A percentile compares a stretch with the other conserved stretches of the same genome.
These are phyloP conservation scores for Wallacemonas collosoma DNA, from an alignment of 208 protist species.

Conservation along the genomic window DNA sequence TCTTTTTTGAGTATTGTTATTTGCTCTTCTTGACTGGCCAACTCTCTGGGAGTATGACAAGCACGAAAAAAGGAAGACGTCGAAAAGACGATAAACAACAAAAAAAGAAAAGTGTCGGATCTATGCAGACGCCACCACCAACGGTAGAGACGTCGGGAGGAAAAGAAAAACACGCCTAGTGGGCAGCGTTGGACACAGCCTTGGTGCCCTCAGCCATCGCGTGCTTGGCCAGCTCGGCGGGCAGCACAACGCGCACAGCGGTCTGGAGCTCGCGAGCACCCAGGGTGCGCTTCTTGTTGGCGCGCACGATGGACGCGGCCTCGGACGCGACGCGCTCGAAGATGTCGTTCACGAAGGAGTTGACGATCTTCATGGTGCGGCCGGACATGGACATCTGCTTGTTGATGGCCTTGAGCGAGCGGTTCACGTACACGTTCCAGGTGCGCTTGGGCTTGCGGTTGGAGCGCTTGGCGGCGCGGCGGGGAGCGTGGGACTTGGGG, in stretches of 20 bases:
- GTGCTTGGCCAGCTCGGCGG: conserved; percentile 98
- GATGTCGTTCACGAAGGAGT: conserved; percentile 98
- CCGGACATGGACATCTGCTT: conserved; percentile 95
- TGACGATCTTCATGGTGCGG: conserved; percentile 97
- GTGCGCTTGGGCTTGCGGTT: conserved; percentile 78
- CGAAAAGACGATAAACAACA: too few relatives aligned
- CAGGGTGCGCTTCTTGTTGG: conserved; percentile 96
- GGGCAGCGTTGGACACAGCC: conserved; percentile 90
- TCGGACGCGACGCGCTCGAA: conserved; percentile 97
- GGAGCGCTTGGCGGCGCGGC: conserved; percentile 37
- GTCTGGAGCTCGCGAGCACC: conserved; percentile 96
- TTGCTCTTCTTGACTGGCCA: too few relatives aligned
- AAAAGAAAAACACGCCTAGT: too few relatives aligned
- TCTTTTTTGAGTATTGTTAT: too few relatives aligned
- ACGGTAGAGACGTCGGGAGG: too few relatives aligned
- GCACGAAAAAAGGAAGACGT: too few relatives aligned
- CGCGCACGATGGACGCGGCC: conserved; percentile 91
- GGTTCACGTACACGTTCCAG: conserved; percentile 91
- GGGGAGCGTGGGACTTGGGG: conserved; percentile 39
- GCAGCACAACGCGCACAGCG: conserved; percentile 96
- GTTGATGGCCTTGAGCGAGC: conserved; percentile 96
- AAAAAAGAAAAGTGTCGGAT: too few relatives aligned
- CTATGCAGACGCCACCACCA: too few relatives aligned
- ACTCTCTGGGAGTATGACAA: too few relatives aligned
- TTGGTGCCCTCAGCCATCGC: conserved; percentile 98